A percentile compares a stretch with the other conserved stretches of the same genome.
Evolutionary conservation across 1,284 basidiomycete species (phyloP).

Genomic region (Irpex sp.): DNA sequence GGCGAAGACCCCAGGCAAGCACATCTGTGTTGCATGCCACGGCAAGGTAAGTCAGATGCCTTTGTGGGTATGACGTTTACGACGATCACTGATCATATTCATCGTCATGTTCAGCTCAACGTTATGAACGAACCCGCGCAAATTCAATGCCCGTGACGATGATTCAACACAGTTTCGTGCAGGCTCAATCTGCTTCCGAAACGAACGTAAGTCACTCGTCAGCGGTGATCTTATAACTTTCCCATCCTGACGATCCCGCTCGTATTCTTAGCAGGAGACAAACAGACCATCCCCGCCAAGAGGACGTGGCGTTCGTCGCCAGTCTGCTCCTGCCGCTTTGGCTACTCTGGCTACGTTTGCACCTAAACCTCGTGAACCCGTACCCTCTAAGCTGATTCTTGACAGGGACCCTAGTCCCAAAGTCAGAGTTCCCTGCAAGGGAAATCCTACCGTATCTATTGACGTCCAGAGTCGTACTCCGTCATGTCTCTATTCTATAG

Average conservation of each 20-base stretch:
- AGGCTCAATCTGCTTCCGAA: not conserved
- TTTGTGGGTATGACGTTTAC: not conserved
- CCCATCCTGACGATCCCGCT: not conserved
- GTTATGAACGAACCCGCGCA: conserved; percentile 3
- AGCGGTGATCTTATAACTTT: not conserved
- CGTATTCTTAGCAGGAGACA: conserved; percentile 1
- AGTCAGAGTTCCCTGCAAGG: not conserved
- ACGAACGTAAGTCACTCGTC: not conserved
- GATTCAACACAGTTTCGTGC: not conserved
- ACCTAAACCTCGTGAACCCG: not conserved
- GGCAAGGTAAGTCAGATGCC: conserved; percentile 15
- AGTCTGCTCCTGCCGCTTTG: conserved; percentile 1
- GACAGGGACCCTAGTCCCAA: not conserved
- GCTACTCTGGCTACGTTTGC: not conserved
- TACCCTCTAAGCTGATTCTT: not conserved
- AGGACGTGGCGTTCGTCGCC: conserved; percentile 2
- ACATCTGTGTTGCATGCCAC: conserved; percentile 24
- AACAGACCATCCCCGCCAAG: conserved; percentile 1
- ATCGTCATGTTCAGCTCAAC: conserved; percentile 2
- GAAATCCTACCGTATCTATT: conserved; percentile 1
- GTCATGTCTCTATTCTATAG: not conserved
- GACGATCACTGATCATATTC: not conserved
- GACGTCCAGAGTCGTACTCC: conserved; percentile 6
- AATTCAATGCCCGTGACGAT: not conserved
- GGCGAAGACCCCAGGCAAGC: conserved; percentile 17